phyloP scores from a whole-genome alignment of 768 basidiomycete species.

The Chlorophyllum brunneum region DNA sequence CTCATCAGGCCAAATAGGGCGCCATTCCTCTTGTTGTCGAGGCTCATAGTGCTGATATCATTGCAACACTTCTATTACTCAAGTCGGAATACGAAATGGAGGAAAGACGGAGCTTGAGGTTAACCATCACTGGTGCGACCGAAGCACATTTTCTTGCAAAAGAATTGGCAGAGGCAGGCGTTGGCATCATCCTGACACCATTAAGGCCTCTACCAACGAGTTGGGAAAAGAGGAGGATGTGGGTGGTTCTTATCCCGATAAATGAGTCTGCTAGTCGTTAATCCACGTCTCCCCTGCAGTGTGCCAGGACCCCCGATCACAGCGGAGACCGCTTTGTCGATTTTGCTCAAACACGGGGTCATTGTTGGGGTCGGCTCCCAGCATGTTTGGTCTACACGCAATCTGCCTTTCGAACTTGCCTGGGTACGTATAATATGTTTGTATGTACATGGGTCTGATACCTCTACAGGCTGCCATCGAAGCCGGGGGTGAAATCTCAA shows the following conservation, averaged over 20 bases:
- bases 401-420: conserved; percentile 73
- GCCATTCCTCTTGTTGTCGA: conserved; percentile 71
- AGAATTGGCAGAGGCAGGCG: conserved; percentile 49
- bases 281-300: conserved; percentile 19
- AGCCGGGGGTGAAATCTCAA: conserved; percentile 34
- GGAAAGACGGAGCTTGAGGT: conserved; percentile 38
- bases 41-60: conserved; percentile 75
- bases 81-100: conserved; percentile 57
- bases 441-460: neutral
- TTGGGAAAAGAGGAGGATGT: conserved; percentile 75
- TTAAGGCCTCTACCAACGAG: conserved; percentile 63
- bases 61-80: conserved; percentile 69
- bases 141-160: conserved; percentile 70
- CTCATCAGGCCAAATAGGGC: conserved; percentile 38
- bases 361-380: conserved; percentile 63
- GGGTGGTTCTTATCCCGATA: conserved; percentile 18
- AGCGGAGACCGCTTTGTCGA: conserved; percentile 46
- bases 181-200: conserved; percentile 48
- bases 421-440: conserved; percentile 51
- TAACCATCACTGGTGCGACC: conserved; percentile 62
- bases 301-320: conserved; percentile 75
- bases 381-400: conserved; percentile 70
- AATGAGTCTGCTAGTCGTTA: neutral
- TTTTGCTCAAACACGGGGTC: conserved; percentile 65
- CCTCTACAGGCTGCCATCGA: conserved; percentile 40